These are phyloP conservation scores for Malus asiatica DNA, from an alignment of 306 rosid genomes.

Conservation along the genomic window DNA sequence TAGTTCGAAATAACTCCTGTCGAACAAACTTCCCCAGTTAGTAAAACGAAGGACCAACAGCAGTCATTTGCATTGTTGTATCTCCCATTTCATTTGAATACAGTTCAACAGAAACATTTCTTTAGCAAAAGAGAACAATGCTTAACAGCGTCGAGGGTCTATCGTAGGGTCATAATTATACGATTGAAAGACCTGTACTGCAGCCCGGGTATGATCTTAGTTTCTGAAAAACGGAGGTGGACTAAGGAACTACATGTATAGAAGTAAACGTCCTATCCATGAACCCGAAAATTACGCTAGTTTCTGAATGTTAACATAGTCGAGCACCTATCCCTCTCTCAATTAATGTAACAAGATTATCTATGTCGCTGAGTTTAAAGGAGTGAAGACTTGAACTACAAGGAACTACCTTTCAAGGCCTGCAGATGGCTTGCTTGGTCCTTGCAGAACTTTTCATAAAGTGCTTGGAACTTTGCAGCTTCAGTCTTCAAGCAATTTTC, in stretches of 20 bases:
- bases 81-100: neutral
- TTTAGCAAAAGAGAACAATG: neutral
- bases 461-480: constrained; percentile 63
- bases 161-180: neutral
- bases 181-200: neutral
- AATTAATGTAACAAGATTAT: no score
- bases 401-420: constrained; percentile 58
- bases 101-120: neutral
- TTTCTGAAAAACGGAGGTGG: neutral
- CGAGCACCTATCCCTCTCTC: neutral
- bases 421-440: constrained; percentile 68
- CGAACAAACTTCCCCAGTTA: neutral
- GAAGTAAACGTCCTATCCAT: neutral
- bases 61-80: neutral
- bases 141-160: neutral
- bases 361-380: neutral
- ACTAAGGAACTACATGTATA: neutral
- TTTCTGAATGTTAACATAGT: neutral
- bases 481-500: constrained; percentile 78
- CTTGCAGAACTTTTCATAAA: constrained; percentile 67
- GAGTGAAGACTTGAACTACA: neutral
- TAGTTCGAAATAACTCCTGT: constrained; percentile 71
- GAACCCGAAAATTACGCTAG: neutral
- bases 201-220: neutral
- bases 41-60: no score